These are phyloP conservation scores for Pontederia paniculata DNA, from an alignment of 176 grass and related monocot genomes.

Conservation along the genomic window DNA sequence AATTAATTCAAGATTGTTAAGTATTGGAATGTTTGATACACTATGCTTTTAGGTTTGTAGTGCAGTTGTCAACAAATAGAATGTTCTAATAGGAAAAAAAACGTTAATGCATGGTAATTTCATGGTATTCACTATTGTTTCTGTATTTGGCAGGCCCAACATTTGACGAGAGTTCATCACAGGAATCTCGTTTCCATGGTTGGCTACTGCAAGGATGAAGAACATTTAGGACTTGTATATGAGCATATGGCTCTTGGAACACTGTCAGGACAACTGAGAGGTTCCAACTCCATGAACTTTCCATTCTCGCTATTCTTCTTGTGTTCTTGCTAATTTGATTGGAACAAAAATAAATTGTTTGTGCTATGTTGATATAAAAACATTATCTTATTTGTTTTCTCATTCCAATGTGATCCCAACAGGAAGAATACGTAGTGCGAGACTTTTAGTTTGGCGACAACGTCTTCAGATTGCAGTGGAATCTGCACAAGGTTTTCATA, in stretches of 20 bases:
- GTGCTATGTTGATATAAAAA: not conserved
- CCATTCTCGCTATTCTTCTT: not conserved
- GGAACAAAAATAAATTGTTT: not conserved
- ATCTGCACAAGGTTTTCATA: slow-evolving; percentile 37
- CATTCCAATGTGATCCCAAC: not conserved
- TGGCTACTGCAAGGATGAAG: slow-evolving; percentile 44
- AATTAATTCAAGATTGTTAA: not conserved
- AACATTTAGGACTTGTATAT: slow-evolving; percentile 29
- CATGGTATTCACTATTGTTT: not conserved
- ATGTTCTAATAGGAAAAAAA: no score
- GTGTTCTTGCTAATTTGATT: not conserved
- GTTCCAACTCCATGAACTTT: not conserved
- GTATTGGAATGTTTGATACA: not conserved
- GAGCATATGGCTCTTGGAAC: slow-evolving; percentile 51
- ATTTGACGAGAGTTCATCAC: slow-evolving; percentile 43
- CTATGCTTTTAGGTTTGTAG: not conserved
- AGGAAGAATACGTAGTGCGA: slow-evolving; percentile 23
- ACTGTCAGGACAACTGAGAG: slow-evolving; percentile 37
- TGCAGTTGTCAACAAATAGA: no score
- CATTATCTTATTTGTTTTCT: not conserved
- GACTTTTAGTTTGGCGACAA: slow-evolving; percentile 26
- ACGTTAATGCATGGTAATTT: slow-evolving; percentile 2
- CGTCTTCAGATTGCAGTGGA: slow-evolving; percentile 37
- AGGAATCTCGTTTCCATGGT: slow-evolving; percentile 47
- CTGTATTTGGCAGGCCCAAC: slow-evolving; percentile 24